Base-by-base conservation (phyloP, 108 stramenopile species). In the Asterionellopsis glacialis region DNA sequence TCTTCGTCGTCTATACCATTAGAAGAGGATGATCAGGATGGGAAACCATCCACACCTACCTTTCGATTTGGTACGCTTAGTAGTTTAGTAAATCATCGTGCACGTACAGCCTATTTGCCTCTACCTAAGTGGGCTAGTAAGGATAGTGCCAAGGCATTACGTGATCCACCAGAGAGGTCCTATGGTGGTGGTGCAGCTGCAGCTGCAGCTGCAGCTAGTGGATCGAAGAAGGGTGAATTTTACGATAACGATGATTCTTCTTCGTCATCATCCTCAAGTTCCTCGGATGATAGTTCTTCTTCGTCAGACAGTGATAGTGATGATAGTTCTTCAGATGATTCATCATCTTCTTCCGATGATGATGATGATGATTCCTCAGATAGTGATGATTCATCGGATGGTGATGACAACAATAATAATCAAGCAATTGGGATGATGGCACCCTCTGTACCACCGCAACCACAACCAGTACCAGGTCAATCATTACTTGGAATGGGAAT, bases 51-150 rank as follows among this genome's bases (percentile, higher is more conserved):
- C 33, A 33, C 33, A 33, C 2, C 33, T 45, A 19, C 63, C 19
- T 94, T 90, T 60, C 79, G 88, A 23, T 91, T 94, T 59, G 93
- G 93, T 22, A 89, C 93, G 47, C 62, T 94, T 39, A 91, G 85
- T 52, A 87, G 86, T 58, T 70, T 91, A 45, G 71, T 94, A 24
- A 74, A 81, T 40, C 74, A 79, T 45, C 79, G 64, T 61, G 84
- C 92, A 13, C 67, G 84, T 7, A 79, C 75, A 19, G 75, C 86
- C 3, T 97, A 94, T 62, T 21, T 69, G 3, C 64, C 90, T 23
- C 68, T 98, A 26, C 93, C 94, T 16, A 72, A 73, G 38, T 98
- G 98, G 98, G 82, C 93, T 9, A 67, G 51, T 18, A 76, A 73
- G 14, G 75, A 95, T 48, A 93, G 93, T 60, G 80, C 94, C 7